A percentile compares a stretch with the other conserved stretches of the same genome.
Conservation (phyloP, 805 yeast species). For the Saccharomycopsis schoenii region DNA sequence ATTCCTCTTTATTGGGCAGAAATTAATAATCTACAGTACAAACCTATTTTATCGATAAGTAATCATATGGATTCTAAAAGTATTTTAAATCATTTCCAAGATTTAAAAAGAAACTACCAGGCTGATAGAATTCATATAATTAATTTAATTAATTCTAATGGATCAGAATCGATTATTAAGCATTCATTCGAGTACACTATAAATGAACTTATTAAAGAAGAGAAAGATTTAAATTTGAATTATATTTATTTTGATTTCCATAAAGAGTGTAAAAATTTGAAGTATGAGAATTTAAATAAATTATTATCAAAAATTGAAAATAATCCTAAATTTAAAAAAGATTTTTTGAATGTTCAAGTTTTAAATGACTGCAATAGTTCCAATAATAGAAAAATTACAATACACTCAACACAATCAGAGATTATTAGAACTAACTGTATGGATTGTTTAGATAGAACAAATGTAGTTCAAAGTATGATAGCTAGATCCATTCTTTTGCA, state of each 20-base stretch:
- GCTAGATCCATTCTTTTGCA: constrained; percentile 12
- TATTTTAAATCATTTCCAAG: constrained; percentile 66
- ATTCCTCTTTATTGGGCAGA: constrained; percentile 97
- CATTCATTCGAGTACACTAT: constrained; percentile 73
- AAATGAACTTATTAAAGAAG: constrained; percentile 19
- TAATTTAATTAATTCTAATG: constrained; percentile 83
- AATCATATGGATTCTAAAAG: constrained; percentile 46
- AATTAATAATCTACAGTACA: constrained; percentile 78
- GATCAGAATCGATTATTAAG: constrained; percentile 87
- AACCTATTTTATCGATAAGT: constrained; percentile 68
- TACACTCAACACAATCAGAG: constrained; percentile 5
- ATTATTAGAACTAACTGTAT: constrained; percentile 66
- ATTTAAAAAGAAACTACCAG: constrained; percentile 35
- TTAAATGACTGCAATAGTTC: background rate
- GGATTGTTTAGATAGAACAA: constrained; percentile 97
- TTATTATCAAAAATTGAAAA: constrained; percentile 56
- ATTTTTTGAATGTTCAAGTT: constrained; percentile 43
- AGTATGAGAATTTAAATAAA: constrained; percentile 81
- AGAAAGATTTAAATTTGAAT: constrained; percentile 28
- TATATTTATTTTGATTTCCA: constrained; percentile 95
- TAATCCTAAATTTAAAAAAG: constrained; percentile 52
- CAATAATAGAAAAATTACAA: background rate
- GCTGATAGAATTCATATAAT: constrained; percentile 66
- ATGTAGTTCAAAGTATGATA: constrained; percentile 48
- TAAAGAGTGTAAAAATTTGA: constrained; percentile 89